Conservation (phyloP, 2,329 filamentous ascomycete species). For the Achaetomium macrosporum region DNA sequence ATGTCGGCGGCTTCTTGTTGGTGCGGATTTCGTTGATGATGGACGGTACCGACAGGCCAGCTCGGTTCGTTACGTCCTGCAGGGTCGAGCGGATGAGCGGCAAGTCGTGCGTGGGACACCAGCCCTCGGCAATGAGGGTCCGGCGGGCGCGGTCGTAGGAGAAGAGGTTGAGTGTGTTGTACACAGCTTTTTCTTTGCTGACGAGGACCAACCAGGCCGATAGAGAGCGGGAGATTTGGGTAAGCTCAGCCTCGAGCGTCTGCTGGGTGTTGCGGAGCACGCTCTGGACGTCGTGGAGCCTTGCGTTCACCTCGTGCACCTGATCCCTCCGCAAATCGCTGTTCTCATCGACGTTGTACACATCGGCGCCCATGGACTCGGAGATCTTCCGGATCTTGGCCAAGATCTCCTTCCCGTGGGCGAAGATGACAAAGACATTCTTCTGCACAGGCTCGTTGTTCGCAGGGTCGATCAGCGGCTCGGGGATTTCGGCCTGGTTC, state of each 20-base stretch:
- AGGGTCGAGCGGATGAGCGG: slow-evolving; percentile 85
- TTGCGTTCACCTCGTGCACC: slow-evolving; percentile 93
- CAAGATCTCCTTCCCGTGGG: slow-evolving; percentile 95
- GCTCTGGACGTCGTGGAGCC: slow-evolving; percentile 83
- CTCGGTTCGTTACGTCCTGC: slow-evolving; percentile 93
- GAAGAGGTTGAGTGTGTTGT: slow-evolving; percentile 90
- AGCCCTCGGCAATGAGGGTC: slow-evolving; percentile 94
- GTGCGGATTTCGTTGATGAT: slow-evolving; percentile 98
- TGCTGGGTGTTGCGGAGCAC: slow-evolving; percentile 93
- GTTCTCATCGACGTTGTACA: slow-evolving; percentile 97
- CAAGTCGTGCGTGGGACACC: slow-evolving; percentile 90
- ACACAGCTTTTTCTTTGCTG: slow-evolving; percentile 97
- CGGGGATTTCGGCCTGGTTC: slow-evolving; percentile 98
- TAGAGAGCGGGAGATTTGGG: slow-evolving; percentile 85
- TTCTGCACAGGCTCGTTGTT: slow-evolving; percentile 91
- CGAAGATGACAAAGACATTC: slow-evolving; percentile 99
- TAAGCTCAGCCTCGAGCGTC: slow-evolving; percentile 86
- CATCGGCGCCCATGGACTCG: slow-evolving; percentile 89
- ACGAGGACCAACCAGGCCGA: slow-evolving; percentile 97
- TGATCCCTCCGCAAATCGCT: slow-evolving; percentile 91
- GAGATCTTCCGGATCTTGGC: slow-evolving; percentile 99
- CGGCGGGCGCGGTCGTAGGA: slow-evolving; percentile 94
- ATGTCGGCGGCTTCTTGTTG: slow-evolving; percentile 95
- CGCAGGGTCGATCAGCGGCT: slow-evolving; percentile 83
- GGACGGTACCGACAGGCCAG: slow-evolving; percentile 92